Percentiles rank a stretch among this genome's conserved stretches.
Conservation (phyloP, 2,329 filamentous ascomycete species). For the Aspergillus pseudoglaucus region DNA sequence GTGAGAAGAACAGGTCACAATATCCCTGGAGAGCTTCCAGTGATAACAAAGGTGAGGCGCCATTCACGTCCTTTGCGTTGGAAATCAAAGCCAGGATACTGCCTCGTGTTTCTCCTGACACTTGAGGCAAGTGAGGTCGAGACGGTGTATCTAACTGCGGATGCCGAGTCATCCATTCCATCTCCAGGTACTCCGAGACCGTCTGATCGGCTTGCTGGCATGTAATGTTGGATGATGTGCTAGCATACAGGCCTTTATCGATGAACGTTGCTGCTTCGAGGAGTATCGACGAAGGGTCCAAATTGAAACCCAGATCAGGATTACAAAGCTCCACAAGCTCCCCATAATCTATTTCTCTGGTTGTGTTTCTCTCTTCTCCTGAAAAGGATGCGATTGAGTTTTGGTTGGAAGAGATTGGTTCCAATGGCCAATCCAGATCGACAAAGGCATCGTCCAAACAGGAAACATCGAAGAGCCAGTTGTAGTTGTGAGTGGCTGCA, state of each 20-base stretch:
- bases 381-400: neutral
- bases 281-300: conserved; percentile 13
- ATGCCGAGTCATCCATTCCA: conserved; percentile 24
- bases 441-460: conserved; percentile 32
- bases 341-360: conserved; percentile 8
- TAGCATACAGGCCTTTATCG: conserved; percentile 5
- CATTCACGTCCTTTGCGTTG: conserved; percentile 41
- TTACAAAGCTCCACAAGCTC: neutral
- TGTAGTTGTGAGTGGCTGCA: conserved; percentile 57
- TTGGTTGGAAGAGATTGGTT: neutral
- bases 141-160: conserved; percentile 6
- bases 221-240: no score
- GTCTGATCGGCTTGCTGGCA: neutral
- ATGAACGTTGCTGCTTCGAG: conserved; percentile 20
- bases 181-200: conserved; percentile 10
- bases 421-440: conserved; percentile 20
- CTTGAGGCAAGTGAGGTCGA: conserved; percentile 12
- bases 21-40: conserved; percentile 49
- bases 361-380: neutral
- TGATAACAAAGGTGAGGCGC: conserved; percentile 48
- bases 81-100: conserved; percentile 47
- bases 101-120: conserved; percentile 29
- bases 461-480: conserved; percentile 52
- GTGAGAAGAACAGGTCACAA: conserved; percentile 54
- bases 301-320: neutral